Evolutionary conservation across 306 rosid genomes (phyloP).

Genomic region (Vigna hirtella): DNA sequence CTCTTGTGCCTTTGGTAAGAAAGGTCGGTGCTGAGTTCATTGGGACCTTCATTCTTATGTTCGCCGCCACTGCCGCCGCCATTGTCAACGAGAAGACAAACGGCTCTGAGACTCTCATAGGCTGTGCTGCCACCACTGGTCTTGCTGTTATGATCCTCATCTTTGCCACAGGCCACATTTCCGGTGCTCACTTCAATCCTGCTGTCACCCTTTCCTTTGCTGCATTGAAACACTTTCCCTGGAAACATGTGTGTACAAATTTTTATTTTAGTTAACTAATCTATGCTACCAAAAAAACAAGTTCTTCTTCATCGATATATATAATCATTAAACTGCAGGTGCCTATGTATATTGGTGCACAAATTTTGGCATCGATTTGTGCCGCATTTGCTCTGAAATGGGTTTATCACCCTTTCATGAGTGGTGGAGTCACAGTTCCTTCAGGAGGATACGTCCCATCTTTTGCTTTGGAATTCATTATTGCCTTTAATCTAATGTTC

Average conservation of each 20-base stretch:
- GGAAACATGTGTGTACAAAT: constrained; percentile 57
- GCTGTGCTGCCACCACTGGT: constrained; percentile 76
- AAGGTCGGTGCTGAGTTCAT: constrained; percentile 96
- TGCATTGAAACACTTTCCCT: constrained; percentile 86
- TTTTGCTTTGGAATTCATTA: constrained; percentile 79
- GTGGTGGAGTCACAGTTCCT: constrained; percentile 89
- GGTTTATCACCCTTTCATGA: constrained; percentile 47
- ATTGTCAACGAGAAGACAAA: constrained; percentile 79
- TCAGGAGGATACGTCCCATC: constrained; percentile 72
- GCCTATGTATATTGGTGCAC: constrained; percentile 77
- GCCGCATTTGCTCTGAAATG: constrained; percentile 73
- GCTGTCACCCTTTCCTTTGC: constrained; percentile 87
- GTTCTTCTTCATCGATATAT: not conserved
- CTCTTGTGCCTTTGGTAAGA: constrained; percentile 60
- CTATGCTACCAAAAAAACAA: too few relatives aligned
- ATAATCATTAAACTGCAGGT: constrained; percentile 51
- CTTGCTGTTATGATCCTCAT: constrained; percentile 85
- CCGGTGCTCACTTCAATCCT: constrained; percentile 94
- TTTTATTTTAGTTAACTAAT: not conserved
- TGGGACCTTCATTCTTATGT: constrained; percentile 76
- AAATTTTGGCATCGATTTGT: constrained; percentile 70
- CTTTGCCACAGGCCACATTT: constrained; percentile 85
- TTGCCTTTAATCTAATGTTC: constrained; percentile 89
- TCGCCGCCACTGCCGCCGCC: constrained; percentile 75
- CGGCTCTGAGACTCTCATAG: constrained; percentile 70